phyloP scores from a whole-genome alignment of 352 stramenopile genomes.

The Pythium utonaiense region DNA sequence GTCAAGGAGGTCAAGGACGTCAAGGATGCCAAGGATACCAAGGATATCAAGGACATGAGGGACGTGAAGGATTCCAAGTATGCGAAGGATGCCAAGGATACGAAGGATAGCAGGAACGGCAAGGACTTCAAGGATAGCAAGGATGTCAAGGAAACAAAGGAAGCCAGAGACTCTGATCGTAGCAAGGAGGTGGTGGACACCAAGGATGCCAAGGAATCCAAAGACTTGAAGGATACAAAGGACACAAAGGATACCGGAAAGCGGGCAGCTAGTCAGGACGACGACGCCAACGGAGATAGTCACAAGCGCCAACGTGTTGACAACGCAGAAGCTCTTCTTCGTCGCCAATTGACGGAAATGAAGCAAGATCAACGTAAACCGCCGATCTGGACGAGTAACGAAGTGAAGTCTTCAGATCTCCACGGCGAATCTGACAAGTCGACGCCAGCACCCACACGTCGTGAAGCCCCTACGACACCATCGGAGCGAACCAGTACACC shows the following conservation, averaged over 20 bases:
- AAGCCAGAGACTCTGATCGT: neutral
- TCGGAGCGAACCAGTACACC: slow-evolving; percentile 1
- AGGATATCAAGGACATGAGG: neutral
- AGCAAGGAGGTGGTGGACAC: neutral
- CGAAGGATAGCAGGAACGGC: neutral
- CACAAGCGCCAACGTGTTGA: slow-evolving; percentile 60
- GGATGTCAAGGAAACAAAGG: neutral
- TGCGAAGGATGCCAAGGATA: neutral
- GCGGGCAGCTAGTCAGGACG: slow-evolving; percentile 26
- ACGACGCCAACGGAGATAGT: slow-evolving; percentile 22
- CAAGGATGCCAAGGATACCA: neutral
- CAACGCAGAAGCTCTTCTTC: slow-evolving; percentile 55
- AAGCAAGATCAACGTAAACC: slow-evolving; percentile 37
- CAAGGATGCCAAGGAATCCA: neutral
- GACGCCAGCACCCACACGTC: slow-evolving; percentile 1
- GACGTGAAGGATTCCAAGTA: neutral
- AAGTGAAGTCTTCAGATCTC: neutral
- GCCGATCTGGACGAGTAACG: neutral
- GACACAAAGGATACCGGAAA: slow-evolving; percentile 1
- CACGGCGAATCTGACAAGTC: slow-evolving; percentile 10
- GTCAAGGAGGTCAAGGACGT: neutral
- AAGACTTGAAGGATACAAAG: neutral
- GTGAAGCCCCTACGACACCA: neutral
- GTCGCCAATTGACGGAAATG: slow-evolving; percentile 70
- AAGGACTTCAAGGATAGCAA: neutral